These are phyloP conservation scores for Pseudopyricularia cyperi DNA, from an alignment of 2,329 filamentous ascomycete species.

Conservation along the genomic window DNA sequence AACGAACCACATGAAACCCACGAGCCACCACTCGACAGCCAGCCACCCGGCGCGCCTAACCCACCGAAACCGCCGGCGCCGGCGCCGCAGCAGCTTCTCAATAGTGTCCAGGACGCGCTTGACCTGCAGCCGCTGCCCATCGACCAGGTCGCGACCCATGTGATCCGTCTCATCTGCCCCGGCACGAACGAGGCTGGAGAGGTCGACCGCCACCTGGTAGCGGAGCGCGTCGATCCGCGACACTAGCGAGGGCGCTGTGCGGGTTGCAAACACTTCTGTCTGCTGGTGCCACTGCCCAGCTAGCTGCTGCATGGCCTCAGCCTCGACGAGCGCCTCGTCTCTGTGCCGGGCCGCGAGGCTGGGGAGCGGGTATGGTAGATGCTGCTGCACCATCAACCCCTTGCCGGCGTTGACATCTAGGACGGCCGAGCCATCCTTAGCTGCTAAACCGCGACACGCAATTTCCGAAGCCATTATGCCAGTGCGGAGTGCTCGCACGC, in stretches of 20 bases:
- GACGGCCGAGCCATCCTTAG: constrained; percentile 12
- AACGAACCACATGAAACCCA: constrained; percentile 87
- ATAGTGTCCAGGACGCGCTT: constrained; percentile 72
- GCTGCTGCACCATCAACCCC: not conserved
- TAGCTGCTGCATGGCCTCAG: constrained; percentile 30
- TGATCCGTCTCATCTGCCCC: constrained; percentile 71
- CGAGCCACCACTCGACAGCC: constrained; percentile 72
- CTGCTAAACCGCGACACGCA: constrained; percentile 40
- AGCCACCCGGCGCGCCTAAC: constrained; percentile 66
- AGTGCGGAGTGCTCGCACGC: constrained; percentile 64
- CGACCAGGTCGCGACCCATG: constrained; percentile 62
- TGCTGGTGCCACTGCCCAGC: constrained; percentile 44
- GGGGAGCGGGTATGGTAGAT: constrained; percentile 15
- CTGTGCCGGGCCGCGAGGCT: constrained; percentile 8
- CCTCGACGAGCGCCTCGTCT: constrained; percentile 34
- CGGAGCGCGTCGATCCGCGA: constrained; percentile 32
- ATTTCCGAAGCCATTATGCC: constrained; percentile 88
- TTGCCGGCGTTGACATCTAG: not conserved
- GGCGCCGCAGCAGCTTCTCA: constrained; percentile 58
- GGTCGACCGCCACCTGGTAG: constrained; percentile 33
- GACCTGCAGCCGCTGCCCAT: constrained; percentile 63
- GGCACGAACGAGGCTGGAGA: constrained; percentile 48
- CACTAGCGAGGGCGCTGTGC: constrained; percentile 41
- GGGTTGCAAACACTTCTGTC: constrained; percentile 44
- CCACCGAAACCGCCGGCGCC: constrained; percentile 58